A percentile compares a stretch with the other conserved stretches of the same genome.
Conservation (phyloP, 352 stramenopile genomes). For the Phytophthora megakarya region DNA sequence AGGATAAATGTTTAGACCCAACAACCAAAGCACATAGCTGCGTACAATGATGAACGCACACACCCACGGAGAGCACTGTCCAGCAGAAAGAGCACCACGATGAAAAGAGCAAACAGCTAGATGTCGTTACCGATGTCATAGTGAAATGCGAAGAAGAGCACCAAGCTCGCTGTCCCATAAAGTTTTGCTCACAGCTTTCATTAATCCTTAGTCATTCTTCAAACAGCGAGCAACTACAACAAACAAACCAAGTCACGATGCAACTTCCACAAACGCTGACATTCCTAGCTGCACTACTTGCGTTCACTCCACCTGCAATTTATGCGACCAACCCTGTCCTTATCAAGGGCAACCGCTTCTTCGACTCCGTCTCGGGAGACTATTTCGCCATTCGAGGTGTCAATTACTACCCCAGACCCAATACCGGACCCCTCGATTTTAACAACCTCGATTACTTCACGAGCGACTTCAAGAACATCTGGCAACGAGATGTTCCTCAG, state of each 20-base stretch:
- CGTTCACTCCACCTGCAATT: background rate
- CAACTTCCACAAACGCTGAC: background rate
- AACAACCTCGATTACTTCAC: constrained; percentile 89
- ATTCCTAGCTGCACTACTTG: background rate
- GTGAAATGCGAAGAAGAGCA: too few relatives aligned
- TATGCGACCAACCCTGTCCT: background rate
- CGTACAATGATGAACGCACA: too few relatives aligned
- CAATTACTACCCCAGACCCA: constrained; percentile 89
- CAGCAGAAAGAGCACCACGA: too few relatives aligned
- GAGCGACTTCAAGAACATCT: constrained; percentile 70
- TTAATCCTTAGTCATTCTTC: background rate
- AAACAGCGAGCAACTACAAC: background rate
- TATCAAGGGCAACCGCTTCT: constrained; percentile 77
- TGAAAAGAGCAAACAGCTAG: too few relatives aligned
- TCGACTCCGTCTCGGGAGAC: constrained; percentile 67
- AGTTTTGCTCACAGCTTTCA: too few relatives aligned
- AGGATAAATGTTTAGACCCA: too few relatives aligned
- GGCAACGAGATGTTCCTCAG: constrained; percentile 68
- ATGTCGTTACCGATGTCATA: too few relatives aligned
- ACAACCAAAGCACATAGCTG: too few relatives aligned
- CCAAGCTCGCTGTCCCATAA: too few relatives aligned
- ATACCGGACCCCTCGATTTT: constrained; percentile 57
- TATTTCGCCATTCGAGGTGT: constrained; percentile 79
- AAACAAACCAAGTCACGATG: background rate
- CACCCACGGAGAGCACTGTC: too few relatives aligned